Evolutionary conservation across 495 filamentous ascomycete species (phyloP).

Genomic region (Annulohypoxylon maeteangense): DNA sequence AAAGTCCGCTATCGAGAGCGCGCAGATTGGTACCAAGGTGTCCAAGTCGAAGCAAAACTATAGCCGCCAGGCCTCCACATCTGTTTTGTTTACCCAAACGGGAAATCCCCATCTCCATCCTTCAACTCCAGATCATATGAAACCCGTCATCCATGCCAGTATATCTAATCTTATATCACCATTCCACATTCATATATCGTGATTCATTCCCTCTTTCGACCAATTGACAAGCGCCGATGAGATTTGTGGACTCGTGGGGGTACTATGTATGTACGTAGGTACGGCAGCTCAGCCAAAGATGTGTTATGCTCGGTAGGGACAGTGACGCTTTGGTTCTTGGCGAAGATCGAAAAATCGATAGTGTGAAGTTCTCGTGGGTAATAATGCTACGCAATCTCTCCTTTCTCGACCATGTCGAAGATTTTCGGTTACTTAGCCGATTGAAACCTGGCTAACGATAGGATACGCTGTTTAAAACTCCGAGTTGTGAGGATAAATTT

Average conservation of each 20-base stretch:
- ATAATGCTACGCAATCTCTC: constrained; percentile 21
- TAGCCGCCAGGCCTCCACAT: background rate
- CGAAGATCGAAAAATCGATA: constrained; percentile 10
- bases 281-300: background rate
- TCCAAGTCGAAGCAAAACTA: background rate
- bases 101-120: background rate
- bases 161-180: constrained; percentile 5
- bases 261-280: background rate
- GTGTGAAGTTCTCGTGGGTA: constrained; percentile 1
- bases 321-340: constrained; percentile 21
- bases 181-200: background rate
- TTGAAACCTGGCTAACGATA: background rate
- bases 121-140: background rate
- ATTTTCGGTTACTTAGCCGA: constrained; percentile 4
- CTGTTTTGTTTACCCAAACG: constrained; percentile 15
- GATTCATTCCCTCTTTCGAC: background rate
- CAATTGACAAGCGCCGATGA: constrained; percentile 6
- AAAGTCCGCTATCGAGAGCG: constrained; percentile 7
- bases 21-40: background rate
- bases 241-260: constrained; percentile 1
- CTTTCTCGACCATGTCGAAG: background rate
- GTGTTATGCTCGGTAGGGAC: background rate
- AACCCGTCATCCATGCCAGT: background rate
- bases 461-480: background rate
- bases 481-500: constrained; percentile 1